Evolutionary conservation across 768 basidiomycete genomes (phyloP).

Genomic region (Collybia sordida): DNA sequence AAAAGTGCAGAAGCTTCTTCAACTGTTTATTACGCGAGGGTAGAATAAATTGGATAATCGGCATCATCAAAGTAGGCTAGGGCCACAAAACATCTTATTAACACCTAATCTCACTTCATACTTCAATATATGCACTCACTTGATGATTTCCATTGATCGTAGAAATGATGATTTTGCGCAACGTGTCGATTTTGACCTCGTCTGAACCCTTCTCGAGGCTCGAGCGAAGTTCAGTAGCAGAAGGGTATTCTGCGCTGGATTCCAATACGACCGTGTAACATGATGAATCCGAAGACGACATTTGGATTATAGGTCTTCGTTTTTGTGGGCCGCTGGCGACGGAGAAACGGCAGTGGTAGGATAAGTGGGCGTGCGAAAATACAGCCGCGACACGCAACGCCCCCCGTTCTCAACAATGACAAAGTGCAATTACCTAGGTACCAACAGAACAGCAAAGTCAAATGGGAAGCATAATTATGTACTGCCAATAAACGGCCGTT

Average conservation of each 20-base stretch:
- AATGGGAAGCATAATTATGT: no score
- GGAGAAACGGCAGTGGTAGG: no score
- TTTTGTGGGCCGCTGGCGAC: not conserved
- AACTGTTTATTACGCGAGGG: constrained; percentile 94
- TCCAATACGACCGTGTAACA: constrained; percentile 84
- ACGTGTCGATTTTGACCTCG: constrained; percentile 94
- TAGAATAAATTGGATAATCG: constrained; percentile 97
- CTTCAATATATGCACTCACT: constrained; percentile 42
- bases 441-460: no score
- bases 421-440: no score
- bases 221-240: constrained; percentile 78
- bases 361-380: no score
- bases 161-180: constrained; percentile 89
- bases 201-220: constrained; percentile 93
- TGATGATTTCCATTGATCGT: constrained; percentile 95
- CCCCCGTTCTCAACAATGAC: no score
- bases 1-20: constrained; percentile 95
- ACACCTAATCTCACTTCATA: not conserved
- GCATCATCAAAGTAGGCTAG: constrained; percentile 93
- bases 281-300: constrained; percentile 52
- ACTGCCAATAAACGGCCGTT: no score
- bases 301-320: not conserved
- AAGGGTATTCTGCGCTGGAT: constrained; percentile 69
- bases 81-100: not conserved
- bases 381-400: no score